A percentile compares a stretch with the other conserved stretches of the same genome.
phyloP scores from a whole-genome alignment of 257 asterid genomes.

The Voacanga thouarsii region DNA sequence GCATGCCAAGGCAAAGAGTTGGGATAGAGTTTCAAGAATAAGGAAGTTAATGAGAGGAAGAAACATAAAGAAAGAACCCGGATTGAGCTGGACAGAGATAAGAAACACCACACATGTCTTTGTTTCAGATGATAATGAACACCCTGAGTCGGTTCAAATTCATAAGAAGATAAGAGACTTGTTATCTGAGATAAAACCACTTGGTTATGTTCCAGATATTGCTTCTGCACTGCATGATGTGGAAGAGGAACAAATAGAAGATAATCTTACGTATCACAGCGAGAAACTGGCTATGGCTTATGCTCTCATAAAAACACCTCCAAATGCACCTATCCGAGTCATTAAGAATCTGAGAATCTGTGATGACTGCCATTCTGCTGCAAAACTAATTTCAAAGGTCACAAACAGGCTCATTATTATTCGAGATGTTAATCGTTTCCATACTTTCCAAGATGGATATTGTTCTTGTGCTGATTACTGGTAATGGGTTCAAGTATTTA shows the following conservation, averaged over 20 bases:
- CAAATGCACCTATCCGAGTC: conserved; percentile 58
- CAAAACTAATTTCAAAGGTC: conserved; percentile 54
- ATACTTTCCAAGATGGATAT: conserved; percentile 51
- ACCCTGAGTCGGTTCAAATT: conserved; percentile 51
- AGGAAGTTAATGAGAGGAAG: conserved; percentile 57
- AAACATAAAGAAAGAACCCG: conserved; percentile 85
- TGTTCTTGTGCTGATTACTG: conserved; percentile 86
- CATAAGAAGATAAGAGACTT: conserved; percentile 51
- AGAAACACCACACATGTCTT: conserved; percentile 60
- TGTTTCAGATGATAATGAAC: conserved; percentile 56
- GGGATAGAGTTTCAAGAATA: conserved; percentile 63
- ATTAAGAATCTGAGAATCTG: conserved; percentile 80
- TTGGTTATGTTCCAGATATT: conserved; percentile 63
- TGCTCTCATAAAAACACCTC: conserved; percentile 74
- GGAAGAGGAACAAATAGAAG: conserved; percentile 78
- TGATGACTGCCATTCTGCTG: conserved; percentile 84
- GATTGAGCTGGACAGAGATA: conserved; percentile 88
- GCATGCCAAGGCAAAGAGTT: conserved; percentile 71
- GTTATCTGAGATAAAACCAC: conserved; percentile 50
- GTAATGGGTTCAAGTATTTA: conserved; percentile 22
- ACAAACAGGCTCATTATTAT: conserved; percentile 56
- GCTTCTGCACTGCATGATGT: conserved; percentile 67
- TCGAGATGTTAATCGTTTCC: conserved; percentile 73
- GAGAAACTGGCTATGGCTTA: conserved; percentile 88
- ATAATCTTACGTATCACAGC: conserved; percentile 62